These are phyloP conservation scores for Cercis canadensis DNA, from an alignment of 306 rosid genomes.

Conservation along the genomic window DNA sequence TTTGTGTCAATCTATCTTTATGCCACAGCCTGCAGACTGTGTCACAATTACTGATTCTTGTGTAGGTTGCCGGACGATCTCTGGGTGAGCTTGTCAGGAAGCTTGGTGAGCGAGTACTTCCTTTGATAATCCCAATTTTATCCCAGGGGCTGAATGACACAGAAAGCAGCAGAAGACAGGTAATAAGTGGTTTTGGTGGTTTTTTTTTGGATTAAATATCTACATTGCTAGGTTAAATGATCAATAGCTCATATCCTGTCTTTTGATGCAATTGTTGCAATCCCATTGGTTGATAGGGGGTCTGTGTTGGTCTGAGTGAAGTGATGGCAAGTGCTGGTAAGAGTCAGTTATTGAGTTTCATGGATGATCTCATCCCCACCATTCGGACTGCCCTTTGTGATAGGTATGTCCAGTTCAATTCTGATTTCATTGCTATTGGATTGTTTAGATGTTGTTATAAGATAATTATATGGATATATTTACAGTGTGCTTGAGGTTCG, in stretches of 20 bases:
- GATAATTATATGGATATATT: slow-evolving; percentile 34
- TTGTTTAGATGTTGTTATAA: background rate
- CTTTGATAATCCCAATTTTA: slow-evolving; percentile 91
- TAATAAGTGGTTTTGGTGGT: slow-evolving; percentile 40
- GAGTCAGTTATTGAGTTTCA: slow-evolving; percentile 91
- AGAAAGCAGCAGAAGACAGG: slow-evolving; percentile 86
- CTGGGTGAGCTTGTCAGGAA: slow-evolving; percentile 98
- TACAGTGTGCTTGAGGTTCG: slow-evolving; percentile 87
- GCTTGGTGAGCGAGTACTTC: slow-evolving; percentile 98
- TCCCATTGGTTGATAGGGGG: slow-evolving; percentile 67
- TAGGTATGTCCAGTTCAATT: slow-evolving; percentile 55
- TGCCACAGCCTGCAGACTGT: slow-evolving; percentile 6
- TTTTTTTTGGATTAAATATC: background rate
- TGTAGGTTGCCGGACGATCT: slow-evolving; percentile 94
- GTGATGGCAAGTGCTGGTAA: slow-evolving; percentile 95
- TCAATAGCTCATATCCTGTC: slow-evolving; percentile 13
- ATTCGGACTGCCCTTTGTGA: slow-evolving; percentile 97
- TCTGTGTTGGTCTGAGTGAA: slow-evolving; percentile 96
- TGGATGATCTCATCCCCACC: slow-evolving; percentile 93
- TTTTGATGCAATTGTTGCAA: slow-evolving; percentile 28
- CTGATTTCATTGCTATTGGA: slow-evolving; percentile 7
- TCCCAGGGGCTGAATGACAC: slow-evolving; percentile 82
- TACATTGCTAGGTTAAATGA: background rate
- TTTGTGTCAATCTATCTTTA: slow-evolving; percentile 16
- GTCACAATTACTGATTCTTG: slow-evolving; percentile 31